Conservation (phyloP, 257 asterid genomes). For the Solanum rostratum region DNA sequence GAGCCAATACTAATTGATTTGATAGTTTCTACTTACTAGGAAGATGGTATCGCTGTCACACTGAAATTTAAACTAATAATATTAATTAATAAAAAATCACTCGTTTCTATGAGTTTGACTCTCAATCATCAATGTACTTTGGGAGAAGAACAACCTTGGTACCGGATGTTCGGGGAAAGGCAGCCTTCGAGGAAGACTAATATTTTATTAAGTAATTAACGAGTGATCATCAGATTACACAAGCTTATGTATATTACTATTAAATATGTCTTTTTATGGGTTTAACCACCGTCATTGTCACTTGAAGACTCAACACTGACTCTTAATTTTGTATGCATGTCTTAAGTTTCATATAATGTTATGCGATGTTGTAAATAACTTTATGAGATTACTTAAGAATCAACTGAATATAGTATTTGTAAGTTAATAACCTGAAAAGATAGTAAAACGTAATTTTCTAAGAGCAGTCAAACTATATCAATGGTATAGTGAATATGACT, state of each 20-base stretch:
- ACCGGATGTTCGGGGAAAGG: not conserved
- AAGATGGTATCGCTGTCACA: not conserved
- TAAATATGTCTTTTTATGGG: not conserved
- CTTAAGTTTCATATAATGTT: not conserved
- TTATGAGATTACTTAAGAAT: not conserved
- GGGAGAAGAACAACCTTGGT: not conserved
- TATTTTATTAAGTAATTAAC: not conserved
- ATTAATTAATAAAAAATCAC: not conserved
- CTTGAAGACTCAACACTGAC: not conserved
- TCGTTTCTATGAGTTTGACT: not conserved
- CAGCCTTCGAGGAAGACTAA: not conserved
- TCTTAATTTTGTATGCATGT: not conserved
- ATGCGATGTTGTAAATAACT: not conserved
- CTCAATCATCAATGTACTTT: not conserved
- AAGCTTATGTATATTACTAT: not conserved
- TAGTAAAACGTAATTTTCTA: not conserved
- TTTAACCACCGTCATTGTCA: not conserved
- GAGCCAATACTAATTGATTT: not conserved
- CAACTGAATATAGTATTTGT: not conserved
- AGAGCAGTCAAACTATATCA: not conserved
- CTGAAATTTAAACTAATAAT: not conserved
- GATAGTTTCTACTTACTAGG: not conserved
- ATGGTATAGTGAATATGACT: not conserved
- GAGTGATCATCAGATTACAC: not conserved
- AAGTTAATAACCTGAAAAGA: not conserved